Base-by-base conservation (phyloP, 768 basidiomycete genomes). In the Suillus subluteus region DNA sequence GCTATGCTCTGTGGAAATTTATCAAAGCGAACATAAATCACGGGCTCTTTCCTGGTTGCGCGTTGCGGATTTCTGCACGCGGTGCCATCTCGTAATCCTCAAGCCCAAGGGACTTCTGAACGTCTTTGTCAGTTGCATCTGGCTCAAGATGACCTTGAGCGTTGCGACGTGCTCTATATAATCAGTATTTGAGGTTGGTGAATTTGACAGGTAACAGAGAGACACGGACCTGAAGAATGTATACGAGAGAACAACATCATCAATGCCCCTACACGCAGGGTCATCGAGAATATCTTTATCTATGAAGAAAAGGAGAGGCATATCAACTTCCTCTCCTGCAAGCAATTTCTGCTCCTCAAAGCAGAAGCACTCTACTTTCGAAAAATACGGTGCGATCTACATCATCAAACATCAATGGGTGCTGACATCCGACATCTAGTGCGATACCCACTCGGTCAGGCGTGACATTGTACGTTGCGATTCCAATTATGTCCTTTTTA, bases 331-430 rank as follows among this genome's bases (percentile, higher is more conserved):
- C 80, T 99, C 98, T 37, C 91, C 91, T 0, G 96, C 96, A 32
- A 98, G 82, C 12, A 99, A 87, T 72, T 90, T 92, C 79, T 99
- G 98, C 76, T 99, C 98, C 77, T 99, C 98, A 71, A 99, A 99
- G 79, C 98, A 99, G 82, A 99, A 99, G 71, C 98, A 99, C 78
- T 99, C 98, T 15, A 99, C 95, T 81, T 99, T 99, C 62, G 96
- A 95, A 75, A 99, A 99, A 78, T 99, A 99, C 0, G 97, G 96
- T 11, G 98, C 98, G 70, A 99, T 86, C 97, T 98, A 73, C 23
- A 52, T 26, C 18, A 48, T 62, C 13, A 68, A 54, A 43, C 9
- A 44, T 46, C 21, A 26, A 18, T 30, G 30, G 38, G 21, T 23
- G 62, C 41, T 18, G 13, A 38, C 18, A n/a, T 46, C 41, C 6